Evolutionary conservation across 2,329 filamentous ascomycete genomes (phyloP).

Genomic region (Sporothrix protearum): DNA sequence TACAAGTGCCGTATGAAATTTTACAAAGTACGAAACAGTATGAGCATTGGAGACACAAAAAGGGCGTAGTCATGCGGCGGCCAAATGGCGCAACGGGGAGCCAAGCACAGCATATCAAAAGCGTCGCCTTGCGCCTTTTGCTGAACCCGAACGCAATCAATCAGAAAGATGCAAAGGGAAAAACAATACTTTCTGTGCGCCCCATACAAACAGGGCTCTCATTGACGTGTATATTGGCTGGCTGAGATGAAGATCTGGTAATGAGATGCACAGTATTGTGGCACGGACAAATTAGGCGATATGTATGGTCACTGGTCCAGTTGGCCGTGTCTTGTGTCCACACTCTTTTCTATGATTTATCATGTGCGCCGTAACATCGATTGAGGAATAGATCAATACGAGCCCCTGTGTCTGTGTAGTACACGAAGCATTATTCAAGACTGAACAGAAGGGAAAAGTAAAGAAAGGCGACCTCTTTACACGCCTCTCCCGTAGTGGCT

Average conservation of each 20-base stretch:
- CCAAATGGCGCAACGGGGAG: not conserved
- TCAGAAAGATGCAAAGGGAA: not conserved
- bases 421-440: not conserved
- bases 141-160: not conserved
- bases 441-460: not conserved
- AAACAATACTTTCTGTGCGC: not conserved
- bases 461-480: not conserved
- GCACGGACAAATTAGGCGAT: not conserved
- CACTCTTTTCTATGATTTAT: not conserved
- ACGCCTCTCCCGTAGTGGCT: not conserved
- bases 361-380: not conserved
- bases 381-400: not conserved
- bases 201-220: not conserved
- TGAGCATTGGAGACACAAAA: not conserved
- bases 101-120: not conserved
- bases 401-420: not conserved
- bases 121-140: not conserved
- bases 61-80: not conserved
- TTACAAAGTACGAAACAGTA: not conserved
- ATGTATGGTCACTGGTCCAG: not conserved
- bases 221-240: constrained; percentile 3
- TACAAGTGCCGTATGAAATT: not conserved
- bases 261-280: not conserved
- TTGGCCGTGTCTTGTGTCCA: not conserved
- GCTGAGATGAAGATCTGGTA: not conserved